Base-by-base conservation (phyloP, 345 rosid species). In the Eucalyptus erythrocorys region DNA sequence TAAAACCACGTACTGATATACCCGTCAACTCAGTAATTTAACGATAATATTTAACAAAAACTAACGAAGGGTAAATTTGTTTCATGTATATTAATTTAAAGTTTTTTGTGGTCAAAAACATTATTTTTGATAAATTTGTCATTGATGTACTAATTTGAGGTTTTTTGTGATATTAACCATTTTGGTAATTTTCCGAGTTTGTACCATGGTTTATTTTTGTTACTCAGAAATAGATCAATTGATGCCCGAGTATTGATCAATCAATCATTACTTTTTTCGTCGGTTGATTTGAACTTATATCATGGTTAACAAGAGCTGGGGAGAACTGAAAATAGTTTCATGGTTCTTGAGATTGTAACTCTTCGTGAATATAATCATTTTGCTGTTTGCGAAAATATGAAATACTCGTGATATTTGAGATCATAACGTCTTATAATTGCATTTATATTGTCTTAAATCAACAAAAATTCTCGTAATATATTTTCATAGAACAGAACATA, bases 31-130 rank as follows among this genome's bases (percentile, higher is more conserved):
- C 30, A 9, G 0, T 22, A 55, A 55, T 55, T 22, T 55, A 55
- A 55, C 0, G 8, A 8, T 53, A 53, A 8, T 5, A 53, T 53
- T 53, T 55, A 55, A 55, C 27, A 24, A 55, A 55, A 55, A 55
- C 0, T 55, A 22, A 55, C 3, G 3, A 2, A 55, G 0, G 1
- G 0, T 55, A 55, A 22, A 55, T 24, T 55, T 55, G 6, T 55
- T 0, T 55, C 30, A 55, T 22, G 30, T 55, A 0, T 55, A 55
- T 55, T 0, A 55, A 0, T 55, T 55, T 55, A 9, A 22, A 26
- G 30, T 24, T 55, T 55, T 53, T 55, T 55, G 3, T 24, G 12
- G 30, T 55, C 1, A 55, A 55, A 24, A 55, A 55, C 24, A 8
- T 9, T 55, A 55, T 55, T 55, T 55, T 24, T 9, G 6, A 0